Evolutionary conservation across 331 rosid species (phyloP).

Genomic region (Saraca asoca): DNA sequence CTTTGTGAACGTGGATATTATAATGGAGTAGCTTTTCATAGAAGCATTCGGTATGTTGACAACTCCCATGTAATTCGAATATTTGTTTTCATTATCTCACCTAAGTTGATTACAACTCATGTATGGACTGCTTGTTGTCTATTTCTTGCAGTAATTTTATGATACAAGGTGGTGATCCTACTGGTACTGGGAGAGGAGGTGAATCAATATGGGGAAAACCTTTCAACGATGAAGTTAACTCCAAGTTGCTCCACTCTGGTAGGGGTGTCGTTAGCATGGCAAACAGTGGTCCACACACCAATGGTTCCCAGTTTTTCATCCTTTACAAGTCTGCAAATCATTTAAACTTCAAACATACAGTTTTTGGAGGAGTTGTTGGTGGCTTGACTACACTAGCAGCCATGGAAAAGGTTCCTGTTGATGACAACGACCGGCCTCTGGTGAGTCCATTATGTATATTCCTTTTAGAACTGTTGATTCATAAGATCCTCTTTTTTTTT

Average conservation of each 20-base stretch:
- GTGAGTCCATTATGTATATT: conserved; percentile 45
- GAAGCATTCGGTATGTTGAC: conserved; percentile 71
- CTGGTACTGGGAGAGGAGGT: conserved; percentile 92
- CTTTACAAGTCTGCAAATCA: conserved; percentile 92
- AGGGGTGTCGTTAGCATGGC: conserved; percentile 99
- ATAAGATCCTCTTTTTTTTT: conserved; percentile 20
- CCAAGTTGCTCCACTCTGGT: conserved; percentile 90
- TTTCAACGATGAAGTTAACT: conserved; percentile 87
- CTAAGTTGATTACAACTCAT: conserved; percentile 22
- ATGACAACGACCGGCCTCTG: conserved; percentile 81
- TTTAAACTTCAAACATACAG: conserved; percentile 91
- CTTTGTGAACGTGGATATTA: conserved; percentile 94
- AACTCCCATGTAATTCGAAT: background rate
- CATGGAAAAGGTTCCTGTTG: conserved; percentile 93
- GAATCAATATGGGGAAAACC: conserved; percentile 98
- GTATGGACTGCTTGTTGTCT: conserved; percentile 15
- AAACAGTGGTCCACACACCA: conserved; percentile 94
- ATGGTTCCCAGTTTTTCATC: conserved; percentile 96
- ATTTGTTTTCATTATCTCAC: conserved; percentile 17
- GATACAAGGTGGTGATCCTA: conserved; percentile 99
- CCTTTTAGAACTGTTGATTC: conserved; percentile 20
- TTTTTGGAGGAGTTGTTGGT: conserved; percentile 90
- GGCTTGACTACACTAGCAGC: conserved; percentile 82
- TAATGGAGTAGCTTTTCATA: conserved; percentile 84
- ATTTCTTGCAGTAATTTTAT: conserved; percentile 76